These are phyloP conservation scores for Barnettozyma sp. DNA, from an alignment of 805 yeast genomes.

Conservation along the genomic window DNA sequence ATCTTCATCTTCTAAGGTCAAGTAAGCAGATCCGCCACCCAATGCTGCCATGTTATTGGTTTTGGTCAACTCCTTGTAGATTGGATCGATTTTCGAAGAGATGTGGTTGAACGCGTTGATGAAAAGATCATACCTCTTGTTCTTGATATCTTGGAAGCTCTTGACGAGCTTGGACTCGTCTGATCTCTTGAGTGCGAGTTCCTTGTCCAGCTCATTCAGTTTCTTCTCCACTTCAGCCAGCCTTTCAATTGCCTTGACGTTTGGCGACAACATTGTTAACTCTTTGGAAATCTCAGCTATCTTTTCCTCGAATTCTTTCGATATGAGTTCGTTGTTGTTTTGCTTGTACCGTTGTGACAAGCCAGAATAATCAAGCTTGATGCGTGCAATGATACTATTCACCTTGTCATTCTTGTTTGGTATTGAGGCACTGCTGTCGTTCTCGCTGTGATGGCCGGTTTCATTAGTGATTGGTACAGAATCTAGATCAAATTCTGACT, in stretches of 20 bases:
- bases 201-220: conserved; percentile 54
- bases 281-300: conserved; percentile 32
- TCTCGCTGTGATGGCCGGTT: too few species aligned
- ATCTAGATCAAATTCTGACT: conserved; percentile 4
- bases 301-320: conserved; percentile 31
- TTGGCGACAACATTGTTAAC: conserved; percentile 54
- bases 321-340: conserved; percentile 24
- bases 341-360: conserved; percentile 40
- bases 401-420: conserved; percentile 25
- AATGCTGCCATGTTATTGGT: conserved; percentile 47
- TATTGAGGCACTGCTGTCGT: conserved; percentile 44
- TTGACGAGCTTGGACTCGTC: conserved; percentile 48
- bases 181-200: conserved; percentile 54
- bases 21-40: conserved; percentile 88
- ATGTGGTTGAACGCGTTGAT: conserved; percentile 73
- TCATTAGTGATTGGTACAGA: conserved; percentile 23
- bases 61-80: conserved; percentile 82
- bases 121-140: conserved; percentile 54
- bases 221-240: conserved; percentile 59
- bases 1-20: conserved; percentile 81
- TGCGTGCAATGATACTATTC: conserved; percentile 34
- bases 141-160: conserved; percentile 53
- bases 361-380: conserved; percentile 49
- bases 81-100: conserved; percentile 59
- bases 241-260: conserved; percentile 72